Percentiles rank a stretch among this genome's conserved stretches.
Evolutionary conservation across 1,284 basidiomycete species (phyloP).

Genomic region (Pyrrhoderma lamaoense): DNA sequence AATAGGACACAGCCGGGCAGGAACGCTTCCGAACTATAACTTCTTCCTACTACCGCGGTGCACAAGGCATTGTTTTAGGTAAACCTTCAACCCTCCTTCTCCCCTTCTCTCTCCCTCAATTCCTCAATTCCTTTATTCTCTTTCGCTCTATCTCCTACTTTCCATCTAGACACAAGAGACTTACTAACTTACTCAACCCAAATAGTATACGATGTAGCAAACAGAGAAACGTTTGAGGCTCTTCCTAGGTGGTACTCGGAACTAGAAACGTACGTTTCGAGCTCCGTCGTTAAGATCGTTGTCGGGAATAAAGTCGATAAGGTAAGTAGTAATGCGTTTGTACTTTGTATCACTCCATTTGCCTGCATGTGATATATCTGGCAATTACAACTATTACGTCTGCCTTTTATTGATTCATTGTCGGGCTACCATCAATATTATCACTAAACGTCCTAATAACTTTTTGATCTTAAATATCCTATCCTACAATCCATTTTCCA

Average conservation of each 20-base stretch:
- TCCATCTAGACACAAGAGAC: background rate
- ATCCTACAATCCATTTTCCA: background rate
- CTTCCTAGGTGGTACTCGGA: conserved; percentile 91
- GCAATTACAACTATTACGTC: background rate
- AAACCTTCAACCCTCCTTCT: conserved; percentile 15
- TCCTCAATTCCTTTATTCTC: too few relatives aligned
- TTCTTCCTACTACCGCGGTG: conserved; percentile 86
- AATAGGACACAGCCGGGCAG: conserved; percentile 84
- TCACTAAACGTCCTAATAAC: too few relatives aligned
- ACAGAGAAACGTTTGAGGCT: conserved; percentile 86
- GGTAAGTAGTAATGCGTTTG: conserved; percentile 43
- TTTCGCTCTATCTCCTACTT: background rate
- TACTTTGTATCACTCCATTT: conserved; percentile 19
- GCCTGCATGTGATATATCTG: background rate
- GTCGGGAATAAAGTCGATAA: conserved; percentile 97
- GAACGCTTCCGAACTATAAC: conserved; percentile 91
- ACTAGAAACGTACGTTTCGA: conserved; percentile 87
- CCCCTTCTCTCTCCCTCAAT: too few relatives aligned
- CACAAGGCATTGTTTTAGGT: conserved; percentile 92
- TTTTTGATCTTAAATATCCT: background rate
- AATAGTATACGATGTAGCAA: conserved; percentile 90
- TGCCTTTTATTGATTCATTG: too few relatives aligned
- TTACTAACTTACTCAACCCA: too few relatives aligned
- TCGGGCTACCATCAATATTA: too few relatives aligned
- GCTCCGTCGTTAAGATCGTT: conserved; percentile 88